A percentile compares a stretch with the other conserved stretches of the same genome.
Conservation (phyloP, 331 rosid genomes). For the Rhamnella rubrinervis region DNA sequence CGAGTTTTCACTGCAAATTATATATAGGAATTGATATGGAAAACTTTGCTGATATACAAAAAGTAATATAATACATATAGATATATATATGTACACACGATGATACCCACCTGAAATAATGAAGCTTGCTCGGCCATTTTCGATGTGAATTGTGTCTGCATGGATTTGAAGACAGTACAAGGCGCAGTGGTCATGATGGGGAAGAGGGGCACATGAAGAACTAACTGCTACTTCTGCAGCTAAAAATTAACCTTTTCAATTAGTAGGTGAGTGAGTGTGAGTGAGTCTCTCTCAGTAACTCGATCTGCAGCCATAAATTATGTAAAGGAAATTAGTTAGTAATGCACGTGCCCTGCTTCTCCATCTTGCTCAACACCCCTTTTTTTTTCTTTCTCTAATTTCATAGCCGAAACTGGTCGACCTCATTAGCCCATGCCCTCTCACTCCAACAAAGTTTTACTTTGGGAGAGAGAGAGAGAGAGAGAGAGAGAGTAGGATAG, state of each 20-base stretch:
- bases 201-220: slow-evolving; percentile 61
- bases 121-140: slow-evolving; percentile 12
- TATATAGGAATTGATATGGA: too few relatives aligned
- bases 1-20: too few relatives aligned
- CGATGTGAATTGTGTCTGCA: slow-evolving; percentile 28
- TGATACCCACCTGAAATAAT: slow-evolving; percentile 17
- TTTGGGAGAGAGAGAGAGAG: neutral
- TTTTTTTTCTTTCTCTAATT: neutral
- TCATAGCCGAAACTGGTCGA: too few relatives aligned
- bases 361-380: slow-evolving; percentile 95
- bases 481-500: neutral
- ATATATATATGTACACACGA: neutral
- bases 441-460: too few relatives aligned
- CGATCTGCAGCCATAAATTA: neutral
- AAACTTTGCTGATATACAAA: too few relatives aligned
- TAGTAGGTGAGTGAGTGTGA: too few relatives aligned
- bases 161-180: slow-evolving; percentile 11
- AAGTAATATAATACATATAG: too few relatives aligned
- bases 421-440: too few relatives aligned
- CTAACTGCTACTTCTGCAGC: slow-evolving; percentile 22
- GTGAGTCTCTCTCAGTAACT: neutral
- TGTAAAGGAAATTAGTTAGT: slow-evolving; percentile 44
- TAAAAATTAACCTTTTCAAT: neutral
- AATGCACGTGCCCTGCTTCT: slow-evolving; percentile 99
- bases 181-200: slow-evolving; percentile 54